Evolutionary conservation across 1,284 basidiomycete genomes (phyloP).

Genomic region (Trametes pubescens): DNA sequence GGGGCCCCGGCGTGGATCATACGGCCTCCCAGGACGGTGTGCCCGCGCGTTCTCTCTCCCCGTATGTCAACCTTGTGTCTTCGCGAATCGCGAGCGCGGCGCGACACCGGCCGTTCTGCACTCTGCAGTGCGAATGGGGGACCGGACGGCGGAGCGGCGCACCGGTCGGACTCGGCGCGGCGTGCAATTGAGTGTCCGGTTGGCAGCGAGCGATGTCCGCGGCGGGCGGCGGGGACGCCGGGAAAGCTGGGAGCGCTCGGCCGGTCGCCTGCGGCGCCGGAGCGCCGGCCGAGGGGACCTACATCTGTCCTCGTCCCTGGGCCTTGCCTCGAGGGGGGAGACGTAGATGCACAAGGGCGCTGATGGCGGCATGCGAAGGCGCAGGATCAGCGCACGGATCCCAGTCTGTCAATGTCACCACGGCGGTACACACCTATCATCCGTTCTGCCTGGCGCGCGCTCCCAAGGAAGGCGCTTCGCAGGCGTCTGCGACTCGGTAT

Average conservation of each 20-base stretch:
- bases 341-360: no score
- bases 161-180: constrained; percentile 10
- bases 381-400: constrained; percentile 21
- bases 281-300: constrained; percentile 10
- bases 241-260: background rate
- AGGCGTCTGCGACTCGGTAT: background rate
- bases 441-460: constrained; percentile 12
- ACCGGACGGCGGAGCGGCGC: background rate
- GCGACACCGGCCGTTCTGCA: no score
- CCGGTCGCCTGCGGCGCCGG: constrained; percentile 4
- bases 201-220: constrained; percentile 8
- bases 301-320: background rate
- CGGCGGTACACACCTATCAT: constrained; percentile 7
- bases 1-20: constrained; percentile 1
- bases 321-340: background rate
- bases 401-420: constrained; percentile 14
- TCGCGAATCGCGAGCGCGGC: constrained; percentile 9
- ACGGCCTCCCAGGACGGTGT: background rate
- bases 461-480: background rate
- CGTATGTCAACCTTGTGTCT: background rate
- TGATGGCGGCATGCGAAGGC: background rate
- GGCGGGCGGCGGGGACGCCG: constrained; percentile 2
- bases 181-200: constrained; percentile 22
- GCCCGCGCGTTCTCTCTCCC: background rate
- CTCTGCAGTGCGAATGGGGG: background rate